These are phyloP conservation scores for Calonectria hongkongensis DNA, from an alignment of 2,329 filamentous ascomycete species.

Conservation along the genomic window DNA sequence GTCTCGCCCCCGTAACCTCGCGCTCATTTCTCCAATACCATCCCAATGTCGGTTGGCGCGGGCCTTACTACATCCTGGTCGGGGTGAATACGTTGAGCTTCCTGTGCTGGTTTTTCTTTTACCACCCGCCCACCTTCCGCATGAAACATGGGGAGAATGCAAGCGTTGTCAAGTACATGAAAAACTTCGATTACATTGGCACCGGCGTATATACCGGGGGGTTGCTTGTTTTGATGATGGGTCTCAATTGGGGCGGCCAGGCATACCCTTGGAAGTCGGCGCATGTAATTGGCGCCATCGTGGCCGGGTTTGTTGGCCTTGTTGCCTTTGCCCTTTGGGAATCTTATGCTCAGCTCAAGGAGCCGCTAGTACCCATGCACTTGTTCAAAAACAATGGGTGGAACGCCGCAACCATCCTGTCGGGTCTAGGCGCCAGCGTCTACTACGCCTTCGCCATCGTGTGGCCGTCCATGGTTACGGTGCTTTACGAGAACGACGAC, in stretches of 20 bases:
- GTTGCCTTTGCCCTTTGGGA: conserved; percentile 56
- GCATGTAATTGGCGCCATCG: conserved; percentile 56
- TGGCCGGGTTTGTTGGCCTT: conserved; percentile 51
- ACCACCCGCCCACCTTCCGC: conserved; percentile 58
- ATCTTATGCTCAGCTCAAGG: conserved; percentile 52
- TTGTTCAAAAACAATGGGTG: conserved; percentile 59
- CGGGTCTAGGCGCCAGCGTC: conserved; percentile 60
- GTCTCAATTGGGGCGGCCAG: conserved; percentile 57
- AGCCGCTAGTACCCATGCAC: conserved; percentile 61
- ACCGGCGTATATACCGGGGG: conserved; percentile 56
- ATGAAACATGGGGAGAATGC: conserved; percentile 55
- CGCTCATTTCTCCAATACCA: conserved; percentile 53
- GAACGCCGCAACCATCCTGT: conserved; percentile 57
- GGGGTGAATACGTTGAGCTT: conserved; percentile 54
- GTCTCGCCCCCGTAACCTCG: conserved; percentile 55
- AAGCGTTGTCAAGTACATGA: conserved; percentile 51
- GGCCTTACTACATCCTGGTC: conserved; percentile 56
- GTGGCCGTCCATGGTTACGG: conserved; percentile 60
- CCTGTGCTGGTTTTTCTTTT: conserved; percentile 58
- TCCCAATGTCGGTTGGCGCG: conserved; percentile 54
- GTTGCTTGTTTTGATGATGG: conserved; percentile 57
- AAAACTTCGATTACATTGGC: conserved; percentile 59
- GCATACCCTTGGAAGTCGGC: conserved; percentile 58
- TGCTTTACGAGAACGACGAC: conserved; percentile 55
- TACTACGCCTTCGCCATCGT: conserved; percentile 63